These are phyloP conservation scores for Alternaria angustiovoidea DNA, from an alignment of 2,329 filamentous ascomycete genomes.

Conservation along the genomic window DNA sequence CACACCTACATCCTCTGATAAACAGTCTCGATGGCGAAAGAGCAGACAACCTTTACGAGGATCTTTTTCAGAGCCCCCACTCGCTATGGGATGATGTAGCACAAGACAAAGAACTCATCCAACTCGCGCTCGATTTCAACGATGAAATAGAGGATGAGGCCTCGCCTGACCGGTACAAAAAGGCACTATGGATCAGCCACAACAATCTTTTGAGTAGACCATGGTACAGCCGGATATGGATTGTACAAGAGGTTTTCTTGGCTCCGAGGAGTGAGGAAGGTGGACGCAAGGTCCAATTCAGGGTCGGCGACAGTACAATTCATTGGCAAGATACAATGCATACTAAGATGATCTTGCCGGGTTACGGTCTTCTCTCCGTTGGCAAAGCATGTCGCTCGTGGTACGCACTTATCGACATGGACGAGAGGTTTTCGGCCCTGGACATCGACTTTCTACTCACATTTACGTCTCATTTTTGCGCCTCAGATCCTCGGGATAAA, in stretches of 20 bases:
- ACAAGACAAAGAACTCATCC: background rate
- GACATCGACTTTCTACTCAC: no score
- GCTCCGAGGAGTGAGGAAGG: rapidly evolving
- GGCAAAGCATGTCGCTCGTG: no score
- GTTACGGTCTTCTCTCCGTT: no score
- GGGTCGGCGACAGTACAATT: background rate
- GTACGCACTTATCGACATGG: no score
- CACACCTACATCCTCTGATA: background rate
- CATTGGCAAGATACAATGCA: no score
- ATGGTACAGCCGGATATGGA: background rate
- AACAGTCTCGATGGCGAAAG: background rate
- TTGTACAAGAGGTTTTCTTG: background rate
- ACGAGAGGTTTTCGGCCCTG: rapidly evolving
- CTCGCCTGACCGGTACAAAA: background rate
- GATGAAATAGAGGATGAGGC: background rate
- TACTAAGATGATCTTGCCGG: rapidly evolving
- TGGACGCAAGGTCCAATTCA: background rate
- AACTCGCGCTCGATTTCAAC: background rate
- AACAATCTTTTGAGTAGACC: rapidly evolving
- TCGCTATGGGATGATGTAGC: background rate
- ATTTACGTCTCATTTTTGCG: background rate
- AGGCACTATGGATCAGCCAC: background rate
- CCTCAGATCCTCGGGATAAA: background rate
- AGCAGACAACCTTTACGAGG: no score
- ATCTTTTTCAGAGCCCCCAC: background rate